Evolutionary conservation across 1,139 yeast genomes (phyloP), one percentile per base, ranked within the genome.

Genomic region (Blastobotrys petasosporus): DNA sequence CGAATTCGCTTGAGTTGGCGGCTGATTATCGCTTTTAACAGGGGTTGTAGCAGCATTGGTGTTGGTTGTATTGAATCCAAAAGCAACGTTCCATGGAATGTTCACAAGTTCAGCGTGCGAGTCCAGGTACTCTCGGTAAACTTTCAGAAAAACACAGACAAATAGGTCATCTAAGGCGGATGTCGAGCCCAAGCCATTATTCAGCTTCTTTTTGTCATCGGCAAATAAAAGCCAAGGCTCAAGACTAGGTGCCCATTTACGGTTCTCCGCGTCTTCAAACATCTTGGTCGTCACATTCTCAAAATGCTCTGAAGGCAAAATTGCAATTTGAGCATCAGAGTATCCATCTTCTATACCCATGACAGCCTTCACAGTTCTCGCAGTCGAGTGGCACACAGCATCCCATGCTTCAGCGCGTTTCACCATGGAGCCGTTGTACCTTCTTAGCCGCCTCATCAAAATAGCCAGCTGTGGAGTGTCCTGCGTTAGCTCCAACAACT

Each of bases 111-210:
- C 39, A 2, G 46, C 32, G 12, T 17, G 31, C 35, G 23, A 16
- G 3, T 32, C 45, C 13, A 44, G 20, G 40, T 39, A 51, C 30
- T 54, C 55, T 15, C 45, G 47, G 40, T 53, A 82, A 7, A 84
- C 63, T 44, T 69, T 70, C 54, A 85, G 64, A 58, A 74, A 86
- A 0, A 84, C 61, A 1, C 83, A 75, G 29, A 82, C 82, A 50
- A 79, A 76, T 0, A 87, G 75, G 55, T 86, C 94, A 60, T 86
- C 95, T 34, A 85, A 76, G 28, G 77, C 68, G 0, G 92, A 82
- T 0, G 94, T 84, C 0, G 94, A 82, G 0, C 90, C 92, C 61
- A 81, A 82, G 0, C 95, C 95, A 58, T 81, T 85, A 50, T 87
- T 86, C 60, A 82, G 70, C 49, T 84, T 77, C 51, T 86, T 75